Evolutionary conservation across 1,139 yeast genomes (phyloP).

Genomic region (Candida gigantensis): DNA sequence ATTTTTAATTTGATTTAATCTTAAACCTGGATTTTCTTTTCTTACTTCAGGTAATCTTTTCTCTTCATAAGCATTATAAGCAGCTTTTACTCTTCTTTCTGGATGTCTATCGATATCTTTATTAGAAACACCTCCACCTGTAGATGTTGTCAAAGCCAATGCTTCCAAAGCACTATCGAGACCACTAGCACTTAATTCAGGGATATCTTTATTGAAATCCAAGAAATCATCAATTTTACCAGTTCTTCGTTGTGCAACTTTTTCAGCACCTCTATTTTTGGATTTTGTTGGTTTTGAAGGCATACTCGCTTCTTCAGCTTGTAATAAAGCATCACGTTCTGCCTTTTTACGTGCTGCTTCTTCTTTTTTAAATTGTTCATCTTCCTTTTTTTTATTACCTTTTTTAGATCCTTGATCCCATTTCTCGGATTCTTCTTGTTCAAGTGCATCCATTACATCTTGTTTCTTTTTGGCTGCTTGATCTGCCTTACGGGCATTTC

Average conservation of each 20-base stretch:
- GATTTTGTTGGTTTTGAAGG: constrained; percentile 56
- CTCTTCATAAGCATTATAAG: constrained; percentile 71
- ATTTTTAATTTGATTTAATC: constrained; percentile 78
- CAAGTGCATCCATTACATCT: constrained; percentile 50
- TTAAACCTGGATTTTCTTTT: constrained; percentile 77
- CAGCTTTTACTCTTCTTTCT: constrained; percentile 86
- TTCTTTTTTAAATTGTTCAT: constrained; percentile 57
- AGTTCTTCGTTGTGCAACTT: constrained; percentile 61
- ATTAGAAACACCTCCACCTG: constrained; percentile 53
- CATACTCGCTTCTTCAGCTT: constrained; percentile 64
- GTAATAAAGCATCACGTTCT: constrained; percentile 57
- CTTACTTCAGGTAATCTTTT: constrained; percentile 70
- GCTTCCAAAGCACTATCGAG: constrained; percentile 81
- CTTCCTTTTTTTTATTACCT: constrained; percentile 69
- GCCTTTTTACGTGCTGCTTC: constrained; percentile 67
- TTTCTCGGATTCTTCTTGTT: constrained; percentile 58
- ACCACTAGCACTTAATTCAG: constrained; percentile 69
- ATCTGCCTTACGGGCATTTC: constrained; percentile 72
- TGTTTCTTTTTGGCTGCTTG: constrained; percentile 61
- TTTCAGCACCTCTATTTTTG: constrained; percentile 72
- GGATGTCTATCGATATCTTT: constrained; percentile 85
- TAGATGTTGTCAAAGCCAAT: constrained; percentile 60
- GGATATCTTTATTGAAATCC: constrained; percentile 48
- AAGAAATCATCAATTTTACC: constrained; percentile 68
- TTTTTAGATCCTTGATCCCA: constrained; percentile 79